Evolutionary conservation across 2,329 filamentous ascomycete genomes (phyloP), one percentile per base, ranked within the genome.

Genomic region (Calonectria ilicicola): DNA sequence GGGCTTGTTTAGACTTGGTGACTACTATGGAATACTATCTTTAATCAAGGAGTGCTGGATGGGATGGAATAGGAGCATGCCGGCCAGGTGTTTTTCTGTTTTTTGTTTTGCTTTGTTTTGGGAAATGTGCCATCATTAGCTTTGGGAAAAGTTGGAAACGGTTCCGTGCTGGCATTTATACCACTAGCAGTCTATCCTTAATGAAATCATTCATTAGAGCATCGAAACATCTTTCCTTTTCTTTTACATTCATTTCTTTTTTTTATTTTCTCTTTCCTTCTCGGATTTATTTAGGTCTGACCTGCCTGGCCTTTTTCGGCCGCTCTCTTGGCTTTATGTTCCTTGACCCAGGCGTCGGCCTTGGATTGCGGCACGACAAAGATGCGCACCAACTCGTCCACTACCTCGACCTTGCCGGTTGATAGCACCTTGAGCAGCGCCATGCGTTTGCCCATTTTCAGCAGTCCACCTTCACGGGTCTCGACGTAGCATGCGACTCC

Each of bases 361-460:
- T 91, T 91, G 3, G 83, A 84, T 79, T 90, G 93, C 0, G 96
- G 96, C 75, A 99, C 88, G 1, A 98, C 91, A 81, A 94, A 95
- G 35, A 99, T 91, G 81, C 88, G 92, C 27, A 98, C 90, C 74
- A 98, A 85, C 35, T 95, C 93, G 84, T 99, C 96, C 58, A 98
- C 92, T 12, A 99, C 89, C 85, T 98, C 96, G 8, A 97, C 91
- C 80, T 93, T 95, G 8, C 94, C 95, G 10, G 91, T 91, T 10
- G 88, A 88, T 74, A 98, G 84, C 35, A 96, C 90, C 86, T 95
- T 94, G 64, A 95, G 84, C 77, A 98, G 83, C 23, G 91, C 87
- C 75, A 97, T 89, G 81, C 96, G 97, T 89, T 94, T 96, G 60
- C 97, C 96, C 26, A 96, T 92, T 86, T 98, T 98, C 79, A 98